phyloP scores from a whole-genome alignment of 495 filamentous ascomycete genomes.

The Penicillium parvum region DNA sequence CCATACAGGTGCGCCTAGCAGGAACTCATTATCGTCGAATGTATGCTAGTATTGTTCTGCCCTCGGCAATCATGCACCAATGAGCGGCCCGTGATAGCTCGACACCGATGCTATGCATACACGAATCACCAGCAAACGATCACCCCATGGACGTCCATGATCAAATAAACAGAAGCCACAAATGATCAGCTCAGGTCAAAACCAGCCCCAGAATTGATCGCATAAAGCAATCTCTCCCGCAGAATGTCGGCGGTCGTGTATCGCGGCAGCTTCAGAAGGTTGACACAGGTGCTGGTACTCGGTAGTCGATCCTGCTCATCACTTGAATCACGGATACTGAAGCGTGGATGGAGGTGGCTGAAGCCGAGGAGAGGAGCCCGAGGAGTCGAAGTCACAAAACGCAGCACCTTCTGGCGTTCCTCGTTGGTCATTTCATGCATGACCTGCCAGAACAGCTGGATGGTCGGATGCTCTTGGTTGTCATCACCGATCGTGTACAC shows the following conservation, averaged over 20 bases:
- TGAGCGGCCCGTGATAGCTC: conserved; percentile 11
- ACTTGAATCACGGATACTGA: conserved; percentile 86
- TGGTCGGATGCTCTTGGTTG: conserved; percentile 73
- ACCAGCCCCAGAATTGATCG: conserved; percentile 84
- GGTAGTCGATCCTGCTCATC: conserved; percentile 75
- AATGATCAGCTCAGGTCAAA: conserved; percentile 78
- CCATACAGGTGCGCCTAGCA: no score
- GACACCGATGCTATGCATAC: conserved; percentile 33
- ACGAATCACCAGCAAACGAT: not conserved
- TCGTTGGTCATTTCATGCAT: conserved; percentile 68
- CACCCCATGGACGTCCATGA: conserved; percentile 1
- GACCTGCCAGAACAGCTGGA: conserved; percentile 89
- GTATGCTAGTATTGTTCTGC: not conserved
- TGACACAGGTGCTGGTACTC: conserved; percentile 96
- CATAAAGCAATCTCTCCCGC: conserved; percentile 80
- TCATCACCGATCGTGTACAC: conserved; percentile 86
- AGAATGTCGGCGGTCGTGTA: conserved; percentile 62
- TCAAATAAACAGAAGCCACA: not conserved
- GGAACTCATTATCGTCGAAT: no score
- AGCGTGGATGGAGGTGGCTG: conserved; percentile 74
- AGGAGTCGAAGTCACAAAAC: conserved; percentile 93
- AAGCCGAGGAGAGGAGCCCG: conserved; percentile 92
- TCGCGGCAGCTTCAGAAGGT: conserved; percentile 86
- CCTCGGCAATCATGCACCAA: conserved; percentile 9
- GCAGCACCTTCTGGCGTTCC: conserved; percentile 80